Evolutionary conservation across 1,284 basidiomycete species (phyloP), one percentile per base, ranked within the genome.

Genomic region (Neolentinus lepideus): DNA sequence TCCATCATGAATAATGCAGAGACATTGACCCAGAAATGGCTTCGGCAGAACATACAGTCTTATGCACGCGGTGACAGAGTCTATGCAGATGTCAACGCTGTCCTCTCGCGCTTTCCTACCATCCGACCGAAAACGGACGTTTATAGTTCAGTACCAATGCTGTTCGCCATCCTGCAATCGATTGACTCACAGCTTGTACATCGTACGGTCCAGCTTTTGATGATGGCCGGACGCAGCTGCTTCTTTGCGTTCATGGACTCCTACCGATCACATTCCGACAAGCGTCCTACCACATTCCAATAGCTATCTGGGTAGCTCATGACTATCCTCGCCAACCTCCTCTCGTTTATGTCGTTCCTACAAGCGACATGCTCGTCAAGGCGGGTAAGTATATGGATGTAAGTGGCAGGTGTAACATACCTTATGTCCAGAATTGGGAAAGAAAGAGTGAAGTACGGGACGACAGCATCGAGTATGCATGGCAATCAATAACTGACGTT

Each of bases 331-430:
- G 79, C 46, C 75, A 78, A 29, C 84, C 94, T 1, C 97, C 97
- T 8, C 82, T 99, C 63, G 80, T 81, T n/a, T 98, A 93, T 71
- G 95, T 99, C 59, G 88, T 92, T 11, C 96, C 97, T n/a, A 98
- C 94, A 0, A 80, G 76, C 52, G 88, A 92, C 63, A 95, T 99
- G 90, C 85, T 94, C 57, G 83, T 99, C 61, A 84, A 87, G 59
- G 80, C 90, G 25, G 83, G 88, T 12, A 79, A 77, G 51, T 77
- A 83, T 62, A 79, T 98, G 60, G 94, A 98, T 63, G 83, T 88
- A 51, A 92, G 90, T 65, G 97, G 97, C 9, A 77, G 79, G 61
- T 92, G 83, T 63, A 71, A 69, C 38, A 74, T 83, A 47, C 80
- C 84, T 36, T 95, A 94, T 68, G 67, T 90, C 36, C 75, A 76